phyloP scores from a whole-genome alignment of 169 alveolate genomes.

The Perkinsus olseni region DNA sequence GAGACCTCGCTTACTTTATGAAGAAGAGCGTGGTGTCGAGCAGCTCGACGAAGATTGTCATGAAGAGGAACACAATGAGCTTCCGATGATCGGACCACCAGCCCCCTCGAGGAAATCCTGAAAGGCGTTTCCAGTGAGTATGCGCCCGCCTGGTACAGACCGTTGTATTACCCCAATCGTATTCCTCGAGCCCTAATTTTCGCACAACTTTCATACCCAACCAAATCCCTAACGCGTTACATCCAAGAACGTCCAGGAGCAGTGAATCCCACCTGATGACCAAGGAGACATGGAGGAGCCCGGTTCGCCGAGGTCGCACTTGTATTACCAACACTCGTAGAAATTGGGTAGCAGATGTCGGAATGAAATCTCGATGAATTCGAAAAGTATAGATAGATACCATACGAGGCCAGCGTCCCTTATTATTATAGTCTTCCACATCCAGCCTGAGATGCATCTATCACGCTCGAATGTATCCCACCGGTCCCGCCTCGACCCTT shows the following conservation, averaged over 20 bases:
- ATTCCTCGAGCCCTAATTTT: not conserved
- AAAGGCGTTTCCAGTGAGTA: not conserved
- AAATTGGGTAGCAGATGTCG: constrained; percentile 77
- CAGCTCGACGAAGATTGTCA: constrained; percentile 45
- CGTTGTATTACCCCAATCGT: not conserved
- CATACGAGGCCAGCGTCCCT: constrained; percentile 65
- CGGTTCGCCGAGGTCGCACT: not conserved
- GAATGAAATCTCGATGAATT: constrained; percentile 71
- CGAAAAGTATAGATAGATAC: constrained; percentile 63
- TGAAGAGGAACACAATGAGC: constrained; percentile 43
- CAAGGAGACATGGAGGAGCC: not conserved
- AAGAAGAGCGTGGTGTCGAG: constrained; percentile 57
- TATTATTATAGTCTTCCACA: constrained; percentile 65
- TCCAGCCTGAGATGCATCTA: constrained; percentile 77
- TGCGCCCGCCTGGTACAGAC: not conserved
- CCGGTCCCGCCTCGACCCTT: constrained; percentile 22
- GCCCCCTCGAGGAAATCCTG: constrained; percentile 46
- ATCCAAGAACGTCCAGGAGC: constrained; percentile 61
- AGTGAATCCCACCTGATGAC: not conserved
- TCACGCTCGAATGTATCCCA: constrained; percentile 49
- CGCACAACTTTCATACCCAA: constrained; percentile 14
- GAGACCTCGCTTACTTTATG: not conserved
- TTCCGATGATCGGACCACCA: constrained; percentile 42
- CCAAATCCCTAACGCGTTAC: constrained; percentile 63
- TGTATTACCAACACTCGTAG: constrained; percentile 76